A percentile compares a stretch with the other conserved stretches of the same genome.
phyloP scores from a whole-genome alignment of 2,329 filamentous ascomycete species.

The Paradendryphiella salina region DNA sequence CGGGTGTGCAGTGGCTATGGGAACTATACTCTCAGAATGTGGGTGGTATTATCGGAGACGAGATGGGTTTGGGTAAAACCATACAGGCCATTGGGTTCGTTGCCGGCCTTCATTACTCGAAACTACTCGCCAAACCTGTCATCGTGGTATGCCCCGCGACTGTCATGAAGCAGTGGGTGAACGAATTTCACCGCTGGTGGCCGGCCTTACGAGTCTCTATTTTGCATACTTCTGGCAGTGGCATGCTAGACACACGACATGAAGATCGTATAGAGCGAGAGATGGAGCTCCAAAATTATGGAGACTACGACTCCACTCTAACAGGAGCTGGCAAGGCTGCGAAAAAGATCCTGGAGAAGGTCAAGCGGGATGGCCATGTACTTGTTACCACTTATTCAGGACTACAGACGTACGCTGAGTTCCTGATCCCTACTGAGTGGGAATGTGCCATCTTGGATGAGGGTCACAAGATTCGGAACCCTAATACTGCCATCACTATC shows the following conservation, averaged over 20 bases:
- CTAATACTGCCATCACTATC: conserved; percentile 91
- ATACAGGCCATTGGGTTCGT: conserved; percentile 80
- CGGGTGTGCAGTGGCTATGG: conserved; percentile 92
- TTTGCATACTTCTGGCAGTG: conserved; percentile 90
- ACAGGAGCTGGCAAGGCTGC: conserved; percentile 69
- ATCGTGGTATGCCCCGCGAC: conserved; percentile 94
- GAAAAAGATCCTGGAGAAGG: conserved; percentile 77
- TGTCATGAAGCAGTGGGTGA: conserved; percentile 95
- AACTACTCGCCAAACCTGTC: conserved; percentile 78
- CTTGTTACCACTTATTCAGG: conserved; percentile 95
- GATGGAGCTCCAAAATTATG: conserved; percentile 57
- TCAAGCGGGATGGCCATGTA: conserved; percentile 83
- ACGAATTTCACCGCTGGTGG: conserved; percentile 99
- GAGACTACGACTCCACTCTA: conserved; percentile 44
- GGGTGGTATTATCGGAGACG: conserved; percentile 92
- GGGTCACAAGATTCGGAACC: conserved; percentile 97
- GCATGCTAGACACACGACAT: conserved; percentile 79
- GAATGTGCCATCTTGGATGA: conserved; percentile 93
- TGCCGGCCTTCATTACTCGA: conserved; percentile 89
- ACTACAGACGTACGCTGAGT: conserved; percentile 85
- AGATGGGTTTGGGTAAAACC: conserved; percentile 99
- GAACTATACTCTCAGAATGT: conserved; percentile 88
- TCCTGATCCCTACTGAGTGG: conserved; percentile 84
- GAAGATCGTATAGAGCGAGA: conserved; percentile 66
- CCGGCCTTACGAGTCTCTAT: conserved; percentile 97